Evolutionary conservation across 2,329 filamentous ascomycete genomes (phyloP), one percentile per base, ranked within the genome.

Genomic region (Neofusicoccum kwambonambiense): DNA sequence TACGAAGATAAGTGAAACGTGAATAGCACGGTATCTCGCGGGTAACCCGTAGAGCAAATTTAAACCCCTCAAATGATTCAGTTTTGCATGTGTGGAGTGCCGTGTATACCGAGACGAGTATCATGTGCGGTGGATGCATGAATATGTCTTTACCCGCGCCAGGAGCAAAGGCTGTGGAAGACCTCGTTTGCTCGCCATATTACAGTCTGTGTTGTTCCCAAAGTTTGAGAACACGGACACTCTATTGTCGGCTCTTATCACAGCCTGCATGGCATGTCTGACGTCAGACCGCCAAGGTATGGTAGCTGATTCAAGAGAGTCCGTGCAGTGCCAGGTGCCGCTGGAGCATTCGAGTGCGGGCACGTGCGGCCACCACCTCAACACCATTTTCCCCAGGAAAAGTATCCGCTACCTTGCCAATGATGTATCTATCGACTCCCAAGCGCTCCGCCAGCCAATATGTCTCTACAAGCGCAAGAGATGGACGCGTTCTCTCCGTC

Each of bases 221-320:
- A 31, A 31, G 27, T 31, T 31, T 31, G 27, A 31, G 27, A 31
- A 31, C 27, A 31, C 4, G 4, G 3, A 31, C 27, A 31, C 27
- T 31, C 27, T 31, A 31, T 7, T 31, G 27, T 31, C 4, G 27
- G 4, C 3, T 31, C 27, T 31, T 31, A 31, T 31, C 27, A 31
- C 27, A 31, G 4, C 27, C 27, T 31, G 22, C 7, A 7, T 12
- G 37, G 39, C 12, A 12, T n/a, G 17, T 44, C 52, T 57, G 52
- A 57, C 41, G 52, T 57, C 39, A 57, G 39, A 22, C 12, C n/a
- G 52, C 52, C 52, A 57, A 57, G 52, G n/a, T 44, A 44, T 42
- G 9, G 39, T 42, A 13, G 37, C 39, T 57, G 52, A 34, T 41
- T 17, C 39, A 57, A 34, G 37, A 17, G 52, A 34, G 52, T 44